Percentiles rank a stretch among this genome's conserved stretches.
Conservation (phyloP, 441 rosid genomes). For the Corymbia calophylla region DNA sequence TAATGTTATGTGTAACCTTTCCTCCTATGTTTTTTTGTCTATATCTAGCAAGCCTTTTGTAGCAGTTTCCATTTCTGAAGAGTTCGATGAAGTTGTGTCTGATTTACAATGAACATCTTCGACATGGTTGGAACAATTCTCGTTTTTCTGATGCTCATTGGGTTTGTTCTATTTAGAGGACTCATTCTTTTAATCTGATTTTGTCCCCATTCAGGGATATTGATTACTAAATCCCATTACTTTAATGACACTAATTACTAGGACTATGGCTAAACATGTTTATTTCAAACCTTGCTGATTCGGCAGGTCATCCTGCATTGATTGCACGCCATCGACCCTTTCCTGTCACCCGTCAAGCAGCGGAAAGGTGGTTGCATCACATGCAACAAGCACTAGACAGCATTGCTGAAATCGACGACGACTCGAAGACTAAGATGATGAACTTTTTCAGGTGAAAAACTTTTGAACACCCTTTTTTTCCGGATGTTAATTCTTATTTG, state of each 20-base stretch:
- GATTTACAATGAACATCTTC: background rate
- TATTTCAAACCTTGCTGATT: background rate
- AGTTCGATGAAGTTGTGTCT: background rate
- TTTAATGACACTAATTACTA: background rate
- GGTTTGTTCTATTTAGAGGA: background rate
- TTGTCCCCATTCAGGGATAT: background rate
- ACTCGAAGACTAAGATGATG: slow-evolving; percentile 76
- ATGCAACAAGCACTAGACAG: slow-evolving; percentile 76
- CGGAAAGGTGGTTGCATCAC: slow-evolving; percentile 86
- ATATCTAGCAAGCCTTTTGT: background rate
- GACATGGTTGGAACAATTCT: background rate
- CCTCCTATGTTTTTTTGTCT: background rate
- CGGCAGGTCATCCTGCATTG: slow-evolving; percentile 82
- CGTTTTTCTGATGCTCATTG: background rate
- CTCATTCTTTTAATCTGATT: background rate
- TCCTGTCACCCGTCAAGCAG: slow-evolving; percentile 82
- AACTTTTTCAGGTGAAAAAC: slow-evolving; percentile 64
- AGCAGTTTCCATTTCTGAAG: background rate
- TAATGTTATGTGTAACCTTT: background rate
- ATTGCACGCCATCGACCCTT: slow-evolving; percentile 87
- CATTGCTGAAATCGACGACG: slow-evolving; percentile 58
- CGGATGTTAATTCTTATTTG: background rate
- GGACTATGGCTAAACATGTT: background rate
- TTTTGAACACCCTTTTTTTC: background rate
- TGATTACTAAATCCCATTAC: background rate